Evolutionary conservation across 2,329 filamentous ascomycete genomes (phyloP).

Genomic region (Fusarium sp.): DNA sequence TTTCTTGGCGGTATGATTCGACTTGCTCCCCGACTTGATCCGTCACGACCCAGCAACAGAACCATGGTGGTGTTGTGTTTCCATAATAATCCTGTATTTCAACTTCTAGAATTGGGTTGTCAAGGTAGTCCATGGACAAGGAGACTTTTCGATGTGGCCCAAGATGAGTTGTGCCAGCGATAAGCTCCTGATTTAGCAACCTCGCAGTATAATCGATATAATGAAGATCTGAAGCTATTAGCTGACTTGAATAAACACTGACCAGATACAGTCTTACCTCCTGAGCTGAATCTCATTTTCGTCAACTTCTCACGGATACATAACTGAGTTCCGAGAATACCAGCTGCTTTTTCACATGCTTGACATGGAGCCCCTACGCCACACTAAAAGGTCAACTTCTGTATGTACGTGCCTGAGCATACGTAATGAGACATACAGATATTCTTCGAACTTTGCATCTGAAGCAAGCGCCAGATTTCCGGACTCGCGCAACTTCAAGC

Average conservation of each 20-base stretch:
- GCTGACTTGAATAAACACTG: not conserved
- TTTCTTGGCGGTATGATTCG: conserved; percentile 41
- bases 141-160: conserved; percentile 39
- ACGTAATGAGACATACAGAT: conserved; percentile 34
- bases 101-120: conserved; percentile 38
- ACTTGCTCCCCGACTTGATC: conserved; percentile 41
- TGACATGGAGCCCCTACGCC: conserved; percentile 39
- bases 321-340: conserved; percentile 37
- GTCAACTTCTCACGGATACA: conserved; percentile 42
- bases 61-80: conserved; percentile 35
- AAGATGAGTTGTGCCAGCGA: conserved; percentile 43
- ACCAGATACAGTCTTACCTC: conserved; percentile 23
- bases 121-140: conserved; percentile 41
- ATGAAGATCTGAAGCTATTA: conserved; percentile 37
- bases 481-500: conserved; percentile 41
- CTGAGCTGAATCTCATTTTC: conserved; percentile 43
- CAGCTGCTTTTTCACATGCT: conserved; percentile 39
- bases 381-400: conserved; percentile 34
- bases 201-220: conserved; percentile 44
- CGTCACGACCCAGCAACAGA: conserved; percentile 44
- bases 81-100: conserved; percentile 42
- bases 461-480: conserved; percentile 42
- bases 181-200: conserved; percentile 40
- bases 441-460: conserved; percentile 42
- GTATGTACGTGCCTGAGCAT: not conserved